Evolutionary conservation across 768 basidiomycete genomes (phyloP).

Genomic region (Coprinellus aureogranulatus): DNA sequence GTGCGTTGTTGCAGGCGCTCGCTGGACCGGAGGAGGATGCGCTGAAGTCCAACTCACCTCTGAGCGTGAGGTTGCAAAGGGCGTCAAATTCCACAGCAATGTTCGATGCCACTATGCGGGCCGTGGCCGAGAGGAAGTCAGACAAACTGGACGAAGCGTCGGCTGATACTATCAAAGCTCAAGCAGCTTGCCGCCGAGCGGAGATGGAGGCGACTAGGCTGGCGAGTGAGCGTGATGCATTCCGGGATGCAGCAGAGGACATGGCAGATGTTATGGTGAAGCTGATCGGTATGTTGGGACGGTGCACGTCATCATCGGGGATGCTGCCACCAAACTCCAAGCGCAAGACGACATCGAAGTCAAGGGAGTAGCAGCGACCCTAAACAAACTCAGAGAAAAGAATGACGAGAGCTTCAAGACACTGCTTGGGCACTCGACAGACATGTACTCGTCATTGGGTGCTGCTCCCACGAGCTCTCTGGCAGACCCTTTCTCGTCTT

Average conservation of each 20-base stretch:
- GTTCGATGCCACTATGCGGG: slow-evolving; percentile 85
- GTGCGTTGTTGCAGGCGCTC: slow-evolving; percentile 62
- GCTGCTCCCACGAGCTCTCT: slow-evolving; percentile 20
- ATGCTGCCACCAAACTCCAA: slow-evolving; percentile 44
- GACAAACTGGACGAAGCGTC: slow-evolving; percentile 74
- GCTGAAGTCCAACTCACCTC: slow-evolving; percentile 53
- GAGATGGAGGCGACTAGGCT: slow-evolving; percentile 71
- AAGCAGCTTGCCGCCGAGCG: slow-evolving; percentile 60
- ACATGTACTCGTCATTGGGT: slow-evolving; percentile 40
- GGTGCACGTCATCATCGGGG: slow-evolving; percentile 74
- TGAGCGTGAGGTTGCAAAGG: slow-evolving; percentile 59
- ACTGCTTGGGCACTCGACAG: slow-evolving; percentile 66
- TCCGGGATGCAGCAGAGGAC: slow-evolving; percentile 57
- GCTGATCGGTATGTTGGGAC: slow-evolving; percentile 77
- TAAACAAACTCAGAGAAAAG: slow-evolving; percentile 56
- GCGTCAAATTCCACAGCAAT: slow-evolving; percentile 75
- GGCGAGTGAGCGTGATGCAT: slow-evolving; percentile 61
- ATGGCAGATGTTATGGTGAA: slow-evolving; percentile 68
- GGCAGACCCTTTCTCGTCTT: slow-evolving; percentile 46
- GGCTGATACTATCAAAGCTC: slow-evolving; percentile 68
- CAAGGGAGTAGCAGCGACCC: slow-evolving; percentile 47
- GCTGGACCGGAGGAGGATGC: slow-evolving; percentile 70
- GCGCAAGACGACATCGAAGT: slow-evolving; percentile 32
- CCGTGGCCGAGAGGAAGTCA: slow-evolving; percentile 73
- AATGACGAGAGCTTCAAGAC: slow-evolving; percentile 70